Evolutionary conservation across 768 basidiomycete genomes (phyloP).

Genomic region (Dentipellis fragilis): DNA sequence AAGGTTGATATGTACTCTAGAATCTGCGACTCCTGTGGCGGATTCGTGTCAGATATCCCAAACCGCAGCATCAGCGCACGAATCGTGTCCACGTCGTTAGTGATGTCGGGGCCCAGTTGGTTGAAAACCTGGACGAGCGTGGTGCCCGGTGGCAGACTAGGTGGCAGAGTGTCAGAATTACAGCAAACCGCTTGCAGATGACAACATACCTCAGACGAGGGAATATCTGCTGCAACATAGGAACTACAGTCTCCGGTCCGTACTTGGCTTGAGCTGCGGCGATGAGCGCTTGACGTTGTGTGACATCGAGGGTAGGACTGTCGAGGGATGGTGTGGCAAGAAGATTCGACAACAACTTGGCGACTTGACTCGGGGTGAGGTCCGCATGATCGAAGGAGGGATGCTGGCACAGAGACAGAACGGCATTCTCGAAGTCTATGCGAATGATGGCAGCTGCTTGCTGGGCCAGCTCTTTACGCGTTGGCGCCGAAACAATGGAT

Average conservation of each 20-base stretch:
- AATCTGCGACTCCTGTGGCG: slow-evolving; percentile 62
- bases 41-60: slow-evolving; percentile 60
- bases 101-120: slow-evolving; percentile 73
- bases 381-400: slow-evolving; percentile 79
- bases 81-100: slow-evolving; percentile 61
- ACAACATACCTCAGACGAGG: slow-evolving; percentile 57
- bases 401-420: slow-evolving; percentile 64
- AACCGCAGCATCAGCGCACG: slow-evolving; percentile 65
- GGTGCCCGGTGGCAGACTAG: slow-evolving; percentile 55
- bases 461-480: slow-evolving; percentile 44
- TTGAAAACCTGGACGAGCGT: slow-evolving; percentile 68
- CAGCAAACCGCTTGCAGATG: slow-evolving; percentile 2
- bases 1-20: slow-evolving; percentile 63
- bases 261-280: slow-evolving; percentile 70
- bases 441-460: slow-evolving; percentile 63
- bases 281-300: slow-evolving; percentile 69
- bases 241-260: slow-evolving; percentile 63
- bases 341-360: slow-evolving; percentile 73
- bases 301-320: slow-evolving; percentile 56
- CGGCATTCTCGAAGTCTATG: slow-evolving; percentile 70
- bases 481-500: slow-evolving; percentile 57
- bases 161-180: slow-evolving; percentile 9
- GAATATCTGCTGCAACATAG: slow-evolving; percentile 66
- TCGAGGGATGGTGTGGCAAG: slow-evolving; percentile 64
- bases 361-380: slow-evolving; percentile 61